phyloP scores from a whole-genome alignment of 2,329 filamentous ascomycete species.

The Calonectria pseudoreteaudii region DNA sequence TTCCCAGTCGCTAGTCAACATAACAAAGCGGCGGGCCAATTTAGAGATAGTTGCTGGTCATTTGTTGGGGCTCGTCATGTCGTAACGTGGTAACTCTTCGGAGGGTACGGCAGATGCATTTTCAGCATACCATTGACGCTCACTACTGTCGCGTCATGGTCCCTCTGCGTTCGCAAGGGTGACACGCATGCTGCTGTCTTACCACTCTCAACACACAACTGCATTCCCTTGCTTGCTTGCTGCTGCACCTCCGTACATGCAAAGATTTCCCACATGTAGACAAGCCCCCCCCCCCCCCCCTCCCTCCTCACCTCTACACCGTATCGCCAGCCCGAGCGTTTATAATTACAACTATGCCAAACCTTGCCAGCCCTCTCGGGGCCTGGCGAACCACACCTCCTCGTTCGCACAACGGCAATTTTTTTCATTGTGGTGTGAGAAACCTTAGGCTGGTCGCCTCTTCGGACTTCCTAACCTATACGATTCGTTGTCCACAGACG shows the following conservation, averaged over 20 bases:
- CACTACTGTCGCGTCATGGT: background rate
- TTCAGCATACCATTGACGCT: background rate
- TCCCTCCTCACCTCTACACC: too few species aligned
- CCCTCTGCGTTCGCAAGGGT: background rate
- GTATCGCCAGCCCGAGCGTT: too few species aligned
- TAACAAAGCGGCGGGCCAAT: background rate
- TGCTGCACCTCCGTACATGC: background rate
- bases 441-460: background rate
- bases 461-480: background rate
- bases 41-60: background rate
- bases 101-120: background rate
- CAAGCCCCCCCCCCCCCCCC: too few species aligned
- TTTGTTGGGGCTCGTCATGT: background rate
- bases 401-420: background rate
- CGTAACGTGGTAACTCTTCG: background rate
- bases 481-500: background rate
- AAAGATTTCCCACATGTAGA: too few species aligned
- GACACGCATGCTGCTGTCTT: background rate
- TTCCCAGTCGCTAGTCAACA: background rate
- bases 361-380: background rate
- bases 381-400: background rate
- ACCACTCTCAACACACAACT: background rate
- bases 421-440: background rate
- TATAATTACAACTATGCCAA: background rate
- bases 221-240: background rate